Evolutionary conservation across 306 rosid species (phyloP).

Genomic region (Trifolium fragiferum): DNA sequence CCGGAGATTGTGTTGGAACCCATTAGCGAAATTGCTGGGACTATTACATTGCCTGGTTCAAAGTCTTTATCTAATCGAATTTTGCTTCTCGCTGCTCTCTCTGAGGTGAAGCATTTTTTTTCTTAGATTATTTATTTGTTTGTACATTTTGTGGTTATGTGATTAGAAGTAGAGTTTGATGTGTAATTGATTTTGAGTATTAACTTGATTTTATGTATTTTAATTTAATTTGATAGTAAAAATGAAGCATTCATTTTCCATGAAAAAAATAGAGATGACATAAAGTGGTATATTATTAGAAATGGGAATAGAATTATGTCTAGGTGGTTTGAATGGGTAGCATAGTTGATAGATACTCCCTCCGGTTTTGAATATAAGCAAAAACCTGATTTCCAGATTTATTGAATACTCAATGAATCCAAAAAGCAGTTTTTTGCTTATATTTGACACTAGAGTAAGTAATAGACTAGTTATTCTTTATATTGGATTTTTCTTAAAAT

Average conservation of each 20-base stretch:
- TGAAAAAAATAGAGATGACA: too few species aligned
- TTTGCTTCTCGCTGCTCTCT: constrained; percentile 95
- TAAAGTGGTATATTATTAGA: constrained; percentile 22
- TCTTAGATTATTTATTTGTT: neutral
- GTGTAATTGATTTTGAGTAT: constrained; percentile 1
- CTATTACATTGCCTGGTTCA: constrained; percentile 87
- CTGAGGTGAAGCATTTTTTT: constrained; percentile 64
- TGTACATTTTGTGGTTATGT: neutral
- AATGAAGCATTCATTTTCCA: neutral
- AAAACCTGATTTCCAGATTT: too few species aligned
- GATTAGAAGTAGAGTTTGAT: constrained; percentile 18
- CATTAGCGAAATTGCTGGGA: constrained; percentile 84
- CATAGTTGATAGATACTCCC: neutral
- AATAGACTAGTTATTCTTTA: neutral
- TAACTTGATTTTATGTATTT: neutral
- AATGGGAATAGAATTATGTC: constrained; percentile 24
- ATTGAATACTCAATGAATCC: too few species aligned
- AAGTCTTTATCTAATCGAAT: constrained; percentile 92
- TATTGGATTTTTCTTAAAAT: neutral
- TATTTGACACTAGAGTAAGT: too few species aligned
- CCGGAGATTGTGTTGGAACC: constrained; percentile 95
- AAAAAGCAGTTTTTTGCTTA: too few species aligned
- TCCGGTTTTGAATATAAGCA: too few species aligned
- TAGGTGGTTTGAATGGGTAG: constrained; percentile 13
- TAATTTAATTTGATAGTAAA: neutral